Base-by-base conservation (phyloP, 1,139 yeast genomes). In the Williopsis jadinii region DNA sequence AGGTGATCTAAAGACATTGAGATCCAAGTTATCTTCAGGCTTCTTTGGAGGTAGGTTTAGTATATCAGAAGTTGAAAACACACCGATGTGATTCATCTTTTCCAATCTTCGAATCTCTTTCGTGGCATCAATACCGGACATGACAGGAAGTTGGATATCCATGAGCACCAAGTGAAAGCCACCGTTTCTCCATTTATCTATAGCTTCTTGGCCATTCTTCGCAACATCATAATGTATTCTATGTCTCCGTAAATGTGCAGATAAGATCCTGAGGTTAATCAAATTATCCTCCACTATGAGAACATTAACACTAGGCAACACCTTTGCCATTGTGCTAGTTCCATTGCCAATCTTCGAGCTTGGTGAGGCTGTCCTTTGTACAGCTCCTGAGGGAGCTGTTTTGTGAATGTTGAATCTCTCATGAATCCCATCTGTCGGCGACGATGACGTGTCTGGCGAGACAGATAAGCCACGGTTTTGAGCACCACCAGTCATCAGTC, bases 281-380 rank as follows among this genome's bases (percentile, higher is more conserved):
- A 92, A 84, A 61, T 92, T 92, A 69, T 92, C 98, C 61, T 92
- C 98, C 8, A 94, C 98, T 30, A 92, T 92, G 42, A 92, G 67
- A 3, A 92, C 96, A 32, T 88, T 86, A 40, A 92, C 82, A 45
- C 88, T 86, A 0, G 97, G 96, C 28, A 67, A 53, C 28, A 67
- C 55, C 36, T 54, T 55, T 2, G 57, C 58, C 51, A 53, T 44
- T 35, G 50, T 40, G 32, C 46, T 40, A 11, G 40, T 36, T 4
- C 51, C 46, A 33, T 40, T 38, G 5, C 40, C 29, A 8, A 37
- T 19, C 29, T 34, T 30, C 8, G 38, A 30, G 12, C 29, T 11
- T 8, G 38, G 33, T 19, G 38, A 15, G 12, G 14, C 28, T 5
- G n/a, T 29, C 8, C 33, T 35, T 9, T 27, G 30, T 12, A 3